Percentiles rank a stretch among this genome's conserved stretches.
Conservation (phyloP, 2,329 filamentous ascomycete species). For the Phyllosticta capitalensis region DNA sequence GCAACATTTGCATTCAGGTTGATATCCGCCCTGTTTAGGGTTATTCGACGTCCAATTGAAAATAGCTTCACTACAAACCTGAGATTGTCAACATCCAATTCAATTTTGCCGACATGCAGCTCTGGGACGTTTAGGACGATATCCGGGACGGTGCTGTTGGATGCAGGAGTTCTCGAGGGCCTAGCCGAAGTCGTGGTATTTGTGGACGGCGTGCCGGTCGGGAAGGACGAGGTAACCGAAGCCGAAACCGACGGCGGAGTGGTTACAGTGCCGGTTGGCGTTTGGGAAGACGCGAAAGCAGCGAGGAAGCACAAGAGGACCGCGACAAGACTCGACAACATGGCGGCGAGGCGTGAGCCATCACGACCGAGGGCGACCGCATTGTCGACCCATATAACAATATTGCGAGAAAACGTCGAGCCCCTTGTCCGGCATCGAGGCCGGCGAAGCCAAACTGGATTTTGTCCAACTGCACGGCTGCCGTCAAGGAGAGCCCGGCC, state of each 20-base stretch:
- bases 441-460: background rate
- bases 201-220: conserved; percentile 5
- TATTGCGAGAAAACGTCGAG: background rate
- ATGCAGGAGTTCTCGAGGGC: conserved; percentile 19
- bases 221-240: conserved; percentile 1
- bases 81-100: conserved; percentile 51
- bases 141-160: conserved; percentile 39
- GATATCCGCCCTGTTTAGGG: conserved; percentile 37
- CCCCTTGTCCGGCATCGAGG: background rate
- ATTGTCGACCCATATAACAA: background rate
- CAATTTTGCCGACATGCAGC: conserved; percentile 49
- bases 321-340: background rate
- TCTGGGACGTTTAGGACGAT: conserved; percentile 50
- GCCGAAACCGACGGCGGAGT: background rate
- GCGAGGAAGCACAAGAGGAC: background rate
- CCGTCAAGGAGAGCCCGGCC: background rate
- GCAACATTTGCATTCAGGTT: conserved; percentile 53
- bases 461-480: background rate
- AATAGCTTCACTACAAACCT: conserved; percentile 15
- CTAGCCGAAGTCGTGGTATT: conserved; percentile 9
- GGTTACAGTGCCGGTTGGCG: background rate
- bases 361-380: background rate
- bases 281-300: background rate
- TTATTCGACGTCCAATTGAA: too few species aligned
- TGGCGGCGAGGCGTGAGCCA: background rate